Conservation (phyloP, 148 eudicot genomes). For the Camellia japonica region DNA sequence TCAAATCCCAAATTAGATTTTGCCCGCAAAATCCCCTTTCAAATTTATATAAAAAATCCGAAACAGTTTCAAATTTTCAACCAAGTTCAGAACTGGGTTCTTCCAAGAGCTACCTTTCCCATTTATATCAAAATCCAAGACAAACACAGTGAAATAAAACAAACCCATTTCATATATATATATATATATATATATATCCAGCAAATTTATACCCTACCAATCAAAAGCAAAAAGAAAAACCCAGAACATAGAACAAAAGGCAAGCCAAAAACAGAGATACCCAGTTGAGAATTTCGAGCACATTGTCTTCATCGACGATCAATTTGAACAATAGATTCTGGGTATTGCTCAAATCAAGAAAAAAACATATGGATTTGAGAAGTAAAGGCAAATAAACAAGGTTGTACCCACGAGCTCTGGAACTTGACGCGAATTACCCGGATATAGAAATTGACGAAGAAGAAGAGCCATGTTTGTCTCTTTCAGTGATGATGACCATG, state of each 20-base stretch:
- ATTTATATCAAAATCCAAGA: conserved; percentile 8
- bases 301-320: conserved; percentile 4
- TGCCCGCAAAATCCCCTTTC: not conserved
- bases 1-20: not conserved
- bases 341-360: conserved; percentile 8
- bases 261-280: conserved; percentile 7
- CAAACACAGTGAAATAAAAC: conserved; percentile 6
- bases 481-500: not conserved
- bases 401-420: conserved; percentile 1
- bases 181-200: not conserved
- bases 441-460: conserved; percentile 8
- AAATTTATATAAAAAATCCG: not conserved
- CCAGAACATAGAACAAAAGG: not conserved
- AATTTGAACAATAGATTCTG: conserved; percentile 10
- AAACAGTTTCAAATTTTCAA: not conserved
- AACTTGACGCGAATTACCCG: conserved; percentile 3
- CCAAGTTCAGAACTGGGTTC: not conserved
- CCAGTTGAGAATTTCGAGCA: conserved; percentile 16
- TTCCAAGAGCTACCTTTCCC: conserved; percentile 6
- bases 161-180: conserved; percentile 13
- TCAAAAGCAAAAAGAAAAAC: not conserved
- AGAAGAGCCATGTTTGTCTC: not conserved
- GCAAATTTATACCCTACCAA: not conserved
- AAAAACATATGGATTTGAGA: not conserved
- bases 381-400: not conserved